Evolutionary conservation across 2,329 filamentous ascomycete species (phyloP), one percentile per base, ranked within the genome.

Genomic region (Paecilomyces dactylethromorphus): DNA sequence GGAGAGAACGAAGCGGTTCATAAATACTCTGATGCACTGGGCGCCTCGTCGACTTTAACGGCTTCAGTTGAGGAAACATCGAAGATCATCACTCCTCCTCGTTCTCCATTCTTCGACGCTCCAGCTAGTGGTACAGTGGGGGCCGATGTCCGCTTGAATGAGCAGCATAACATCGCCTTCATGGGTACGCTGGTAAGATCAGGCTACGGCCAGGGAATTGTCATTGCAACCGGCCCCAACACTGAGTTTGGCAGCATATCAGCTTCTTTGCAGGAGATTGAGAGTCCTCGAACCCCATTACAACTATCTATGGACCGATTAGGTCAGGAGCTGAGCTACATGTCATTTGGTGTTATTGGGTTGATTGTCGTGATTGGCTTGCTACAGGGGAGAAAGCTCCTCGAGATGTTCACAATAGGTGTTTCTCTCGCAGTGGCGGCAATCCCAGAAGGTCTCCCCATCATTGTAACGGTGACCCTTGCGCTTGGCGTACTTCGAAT

Each of bases 211-310:
- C 92, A 96, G 73, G 94, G 94, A 51, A 88, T 99, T 64, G 94
- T 99, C n/a, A 95, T 97, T 72, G 92, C 92, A 8, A 99, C 94
- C 6, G 95, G 95, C 58, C 89, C 90, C 32, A 86, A 90, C 60
- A 99, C 95, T 0, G 92, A 97, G 68, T 97, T 99, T 74, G 94
- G 94, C 50, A 93, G 91, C 55, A 99, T 99, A 66, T 96, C 93
- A 21, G 89, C 92, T 15, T 97, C 92, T 56, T 84, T 99, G 26
- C 92, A 93, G 54, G 91, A 94, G 62, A 99, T 96, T 29, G 94
- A 97, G 74, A 96, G 92, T 68, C 94, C 94, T 0, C 84, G 94
- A 51, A 99, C 94, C 3, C 94, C 94, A 8, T 81, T 99, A 31
- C 94, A 99, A 72, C 77, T 96, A 8, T 96, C 92, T 18, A 99